phyloP scores from a whole-genome alignment of 2,329 filamentous ascomycete genomes.

The Cladosporium sphaerospermum region DNA sequence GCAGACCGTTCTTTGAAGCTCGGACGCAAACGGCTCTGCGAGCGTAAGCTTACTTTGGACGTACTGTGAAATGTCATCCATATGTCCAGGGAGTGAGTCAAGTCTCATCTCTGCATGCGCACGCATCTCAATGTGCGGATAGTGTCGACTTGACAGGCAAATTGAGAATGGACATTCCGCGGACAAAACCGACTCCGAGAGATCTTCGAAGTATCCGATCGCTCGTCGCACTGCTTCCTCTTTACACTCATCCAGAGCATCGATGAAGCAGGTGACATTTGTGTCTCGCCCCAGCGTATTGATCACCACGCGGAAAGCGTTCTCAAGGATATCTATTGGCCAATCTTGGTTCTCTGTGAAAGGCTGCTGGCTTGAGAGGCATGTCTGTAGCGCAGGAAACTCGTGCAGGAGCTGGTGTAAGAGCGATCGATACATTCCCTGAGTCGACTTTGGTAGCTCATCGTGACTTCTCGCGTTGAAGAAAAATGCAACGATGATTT shows the following conservation, averaged over 20 bases:
- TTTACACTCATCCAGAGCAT: neutral
- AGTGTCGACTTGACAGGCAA: neutral
- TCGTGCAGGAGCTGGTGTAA: neutral
- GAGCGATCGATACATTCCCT: slow-evolving; percentile 4
- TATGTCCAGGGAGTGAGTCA: neutral
- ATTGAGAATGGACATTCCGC: neutral
- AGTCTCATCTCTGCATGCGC: neutral
- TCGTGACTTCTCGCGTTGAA: neutral
- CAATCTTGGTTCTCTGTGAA: neutral
- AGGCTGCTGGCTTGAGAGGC: neutral
- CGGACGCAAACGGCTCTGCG: neutral
- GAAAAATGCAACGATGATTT: neutral
- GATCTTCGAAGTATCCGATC: neutral
- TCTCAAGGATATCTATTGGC: neutral
- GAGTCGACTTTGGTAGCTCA: neutral
- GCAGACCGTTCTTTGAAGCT: neutral
- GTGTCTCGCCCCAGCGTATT: neutral
- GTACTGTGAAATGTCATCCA: neutral
- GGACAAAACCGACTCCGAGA: neutral
- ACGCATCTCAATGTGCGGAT: neutral
- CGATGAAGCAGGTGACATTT: neutral
- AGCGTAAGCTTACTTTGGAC: neutral
- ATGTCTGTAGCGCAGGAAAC: neutral
- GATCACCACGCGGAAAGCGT: neutral
- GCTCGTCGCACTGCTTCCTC: neutral